phyloP scores from a whole-genome alignment of 192 early-diverging fungal genomes.

The Coemansia sp. region DNA sequence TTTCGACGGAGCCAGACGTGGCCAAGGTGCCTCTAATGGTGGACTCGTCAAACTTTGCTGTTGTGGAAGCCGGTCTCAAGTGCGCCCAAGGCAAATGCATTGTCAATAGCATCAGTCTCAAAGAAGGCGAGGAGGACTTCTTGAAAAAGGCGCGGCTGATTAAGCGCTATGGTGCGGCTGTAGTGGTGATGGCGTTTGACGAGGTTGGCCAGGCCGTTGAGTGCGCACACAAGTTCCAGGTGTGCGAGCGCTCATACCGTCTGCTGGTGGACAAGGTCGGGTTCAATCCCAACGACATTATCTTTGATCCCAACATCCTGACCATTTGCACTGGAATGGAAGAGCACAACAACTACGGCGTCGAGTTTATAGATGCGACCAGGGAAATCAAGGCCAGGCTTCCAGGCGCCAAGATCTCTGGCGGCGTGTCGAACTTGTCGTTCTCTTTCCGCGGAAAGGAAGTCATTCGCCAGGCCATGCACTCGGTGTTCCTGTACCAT shows the following conservation, averaged over 20 bases:
- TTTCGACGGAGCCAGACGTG: constrained; percentile 92
- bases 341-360: constrained; percentile 94
- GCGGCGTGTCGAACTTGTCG: constrained; percentile 96
- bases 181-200: constrained; percentile 97
- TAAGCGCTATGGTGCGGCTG: constrained; percentile 88
- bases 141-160: constrained; percentile 85
- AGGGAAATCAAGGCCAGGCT: constrained; percentile 71
- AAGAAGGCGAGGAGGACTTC: constrained; percentile 92
- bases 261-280: constrained; percentile 81
- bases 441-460: constrained; percentile 97
- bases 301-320: constrained; percentile 91
- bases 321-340: constrained; percentile 96
- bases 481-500: constrained; percentile 90
- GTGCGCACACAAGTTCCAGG: constrained; percentile 76
- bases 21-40: constrained; percentile 87
- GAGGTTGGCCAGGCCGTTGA: constrained; percentile 90
- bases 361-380: constrained; percentile 86
- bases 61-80: constrained; percentile 90
- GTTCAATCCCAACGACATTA: constrained; percentile 81
- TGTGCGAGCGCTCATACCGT: constrained; percentile 86
- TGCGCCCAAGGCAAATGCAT: constrained; percentile 97
- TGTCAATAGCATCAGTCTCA: constrained; percentile 94
- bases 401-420: constrained; percentile 88
- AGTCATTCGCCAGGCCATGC: constrained; percentile 88
- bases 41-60: constrained; percentile 97